These are phyloP conservation scores for Rosa chinensis DNA, from an alignment of 306 rosid species.

Conservation along the genomic window DNA sequence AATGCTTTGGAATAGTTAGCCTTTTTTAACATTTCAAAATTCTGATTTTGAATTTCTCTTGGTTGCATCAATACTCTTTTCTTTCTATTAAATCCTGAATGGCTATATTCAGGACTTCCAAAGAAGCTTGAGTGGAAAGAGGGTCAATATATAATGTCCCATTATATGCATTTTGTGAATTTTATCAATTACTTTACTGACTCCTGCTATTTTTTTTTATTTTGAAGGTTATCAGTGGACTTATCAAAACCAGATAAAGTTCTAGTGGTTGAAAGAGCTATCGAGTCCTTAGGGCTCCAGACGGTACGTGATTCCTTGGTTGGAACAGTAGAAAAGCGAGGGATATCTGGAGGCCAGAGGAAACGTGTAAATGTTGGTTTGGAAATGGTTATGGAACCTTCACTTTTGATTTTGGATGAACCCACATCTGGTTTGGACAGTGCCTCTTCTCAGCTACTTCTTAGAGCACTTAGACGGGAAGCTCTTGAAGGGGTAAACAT, in stretches of 20 bases:
- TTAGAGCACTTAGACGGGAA: slow-evolving; percentile 91
- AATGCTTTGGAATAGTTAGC: background rate
- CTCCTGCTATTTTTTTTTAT: slow-evolving; percentile 18
- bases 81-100: background rate
- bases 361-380: slow-evolving; percentile 95
- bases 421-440: slow-evolving; percentile 99
- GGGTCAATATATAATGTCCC: background rate
- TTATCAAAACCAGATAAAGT: slow-evolving; percentile 75
- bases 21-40: background rate
- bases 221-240: slow-evolving; percentile 62
- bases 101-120: background rate
- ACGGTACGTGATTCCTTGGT: slow-evolving; percentile 77
- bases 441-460: slow-evolving; percentile 90
- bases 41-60: background rate
- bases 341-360: slow-evolving; percentile 97
- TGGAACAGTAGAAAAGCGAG: slow-evolving; percentile 95
- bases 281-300: slow-evolving; percentile 90
- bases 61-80: background rate
- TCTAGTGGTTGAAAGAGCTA: slow-evolving; percentile 87
- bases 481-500: slow-evolving; percentile 97
- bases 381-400: slow-evolving; percentile 99
- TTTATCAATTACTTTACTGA: slow-evolving; percentile 9
- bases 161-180: background rate
- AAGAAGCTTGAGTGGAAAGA: background rate
- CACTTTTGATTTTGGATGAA: slow-evolving; percentile 90